These are phyloP conservation scores for Chalciporus piperatus DNA, from an alignment of 768 basidiomycete genomes.

Conservation along the genomic window DNA sequence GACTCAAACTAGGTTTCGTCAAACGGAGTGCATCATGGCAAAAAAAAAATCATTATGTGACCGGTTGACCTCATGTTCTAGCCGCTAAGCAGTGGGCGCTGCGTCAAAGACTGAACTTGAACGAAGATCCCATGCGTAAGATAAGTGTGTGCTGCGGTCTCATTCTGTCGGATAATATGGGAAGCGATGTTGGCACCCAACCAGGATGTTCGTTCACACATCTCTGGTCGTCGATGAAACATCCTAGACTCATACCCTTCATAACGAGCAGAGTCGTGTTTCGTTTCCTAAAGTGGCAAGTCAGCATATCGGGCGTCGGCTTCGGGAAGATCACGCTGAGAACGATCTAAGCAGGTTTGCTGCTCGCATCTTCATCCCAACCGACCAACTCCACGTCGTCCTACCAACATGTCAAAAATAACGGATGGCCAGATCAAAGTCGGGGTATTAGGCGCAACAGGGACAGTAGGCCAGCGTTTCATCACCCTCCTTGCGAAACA, in stretches of 20 bases:
- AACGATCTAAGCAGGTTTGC: background rate
- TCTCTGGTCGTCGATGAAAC: too few species aligned
- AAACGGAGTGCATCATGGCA: background rate
- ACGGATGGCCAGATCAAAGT: slow-evolving; percentile 43
- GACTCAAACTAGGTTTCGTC: too few species aligned
- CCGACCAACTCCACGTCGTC: background rate
- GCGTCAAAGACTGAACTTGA: too few species aligned
- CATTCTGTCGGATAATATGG: too few species aligned
- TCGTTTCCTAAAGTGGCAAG: slow-evolving; percentile 3
- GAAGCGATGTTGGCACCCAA: too few species aligned
- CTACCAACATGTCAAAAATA: slow-evolving; percentile 20
- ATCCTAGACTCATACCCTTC: too few species aligned
- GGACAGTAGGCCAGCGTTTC: slow-evolving; percentile 96
- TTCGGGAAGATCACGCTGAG: background rate
- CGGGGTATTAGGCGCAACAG: slow-evolving; percentile 84
- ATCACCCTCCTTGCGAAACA: slow-evolving; percentile 83
- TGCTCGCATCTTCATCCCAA: slow-evolving; percentile 1
- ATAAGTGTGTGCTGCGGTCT: too few species aligned
- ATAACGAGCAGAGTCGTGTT: background rate
- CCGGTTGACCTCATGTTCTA: background rate
- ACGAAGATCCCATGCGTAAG: background rate
- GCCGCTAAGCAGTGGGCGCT: too few species aligned
- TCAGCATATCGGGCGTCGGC: background rate
- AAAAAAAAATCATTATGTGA: background rate
- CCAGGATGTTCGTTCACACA: too few species aligned